Evolutionary conservation across 331 rosid genomes (phyloP).

Genomic region (Rosa hybrid): DNA sequence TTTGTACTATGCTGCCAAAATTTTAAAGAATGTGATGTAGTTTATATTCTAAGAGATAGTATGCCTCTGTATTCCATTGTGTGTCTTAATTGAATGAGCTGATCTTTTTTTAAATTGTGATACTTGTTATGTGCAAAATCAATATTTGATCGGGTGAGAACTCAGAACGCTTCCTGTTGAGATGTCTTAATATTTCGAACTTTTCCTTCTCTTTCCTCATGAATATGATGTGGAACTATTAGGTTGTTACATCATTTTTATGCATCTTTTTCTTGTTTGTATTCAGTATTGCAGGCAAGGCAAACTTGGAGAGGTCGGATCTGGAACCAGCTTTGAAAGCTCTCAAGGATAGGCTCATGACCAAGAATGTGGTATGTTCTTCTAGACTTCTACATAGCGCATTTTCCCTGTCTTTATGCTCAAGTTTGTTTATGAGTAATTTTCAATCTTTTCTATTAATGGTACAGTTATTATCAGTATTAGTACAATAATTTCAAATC

Average conservation of each 20-base stretch:
- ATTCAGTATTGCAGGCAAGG: slow-evolving; percentile 84
- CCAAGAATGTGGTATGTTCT: slow-evolving; percentile 92
- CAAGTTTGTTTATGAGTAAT: not conserved
- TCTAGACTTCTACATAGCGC: not conserved
- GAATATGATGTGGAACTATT: not conserved
- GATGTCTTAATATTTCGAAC: not conserved
- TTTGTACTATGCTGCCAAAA: not conserved
- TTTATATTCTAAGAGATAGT: not conserved
- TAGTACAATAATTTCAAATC: not conserved
- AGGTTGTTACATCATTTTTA: slow-evolving; percentile 15
- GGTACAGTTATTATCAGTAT: not conserved
- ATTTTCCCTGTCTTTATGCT: not conserved
- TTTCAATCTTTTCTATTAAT: not conserved
- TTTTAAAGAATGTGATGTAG: not conserved
- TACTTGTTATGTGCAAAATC: not conserved
- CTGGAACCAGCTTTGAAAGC: slow-evolving; percentile 89
- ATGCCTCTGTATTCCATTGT: not conserved
- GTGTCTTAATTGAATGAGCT: not conserved
- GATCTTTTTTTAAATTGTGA: not conserved
- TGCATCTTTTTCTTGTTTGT: not conserved
- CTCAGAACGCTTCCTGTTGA: not conserved
- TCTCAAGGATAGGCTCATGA: slow-evolving; percentile 94
- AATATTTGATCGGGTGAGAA: not conserved
- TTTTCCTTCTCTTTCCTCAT: not conserved
- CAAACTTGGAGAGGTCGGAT: slow-evolving; percentile 85